Base-by-base conservation (phyloP, 202 grass and related monocot species). In the Carex arenaria region DNA sequence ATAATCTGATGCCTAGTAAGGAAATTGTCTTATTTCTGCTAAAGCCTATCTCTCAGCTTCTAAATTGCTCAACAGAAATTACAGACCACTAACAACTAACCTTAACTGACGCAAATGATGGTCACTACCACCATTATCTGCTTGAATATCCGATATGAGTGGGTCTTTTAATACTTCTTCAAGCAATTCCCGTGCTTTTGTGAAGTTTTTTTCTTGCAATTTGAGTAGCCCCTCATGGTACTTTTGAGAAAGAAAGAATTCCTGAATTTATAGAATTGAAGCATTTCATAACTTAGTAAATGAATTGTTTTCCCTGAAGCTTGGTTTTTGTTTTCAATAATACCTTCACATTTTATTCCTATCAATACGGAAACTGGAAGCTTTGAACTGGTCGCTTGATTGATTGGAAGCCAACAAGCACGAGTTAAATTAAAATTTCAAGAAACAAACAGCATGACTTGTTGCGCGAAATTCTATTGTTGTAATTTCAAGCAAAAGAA, bases 71-170 rank as follows among this genome's bases (percentile, higher is more conserved):
- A 26, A 26, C 60, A 23, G 20, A 62, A 61, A 61, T 9, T 61
- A 62, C 60, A 62, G 9, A 62, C 7, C 2, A 62, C 19, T 20
- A 32, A 42, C 69, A 67, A 85, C 78, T 3, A 87, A 93, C 95
- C 95, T 98, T 89, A 98, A 87, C 67, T 98, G 93, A 69, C 91
- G 84, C 56, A 98, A 75, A 92, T 98, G 95, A 43, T 91, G 91
- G 84, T 95, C 91, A 85, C 72, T 95, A 79, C 84, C 88, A 82
- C 67, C 78, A 84, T 98, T 90, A 84, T 91, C 89, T 91, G 81
- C 87, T 86, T 90, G 76, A 83, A 93, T 87, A 71, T 86, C 75
- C 22, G 87, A 94, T 89, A 94, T 91, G 42, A 94, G 84, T 15
- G 92, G 89, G 83, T 97, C 92, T 81, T 94, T 94, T 18, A 97